These are phyloP conservation scores for Rhizopogon vulgaris DNA, from an alignment of 768 basidiomycete species.

Conservation along the genomic window DNA sequence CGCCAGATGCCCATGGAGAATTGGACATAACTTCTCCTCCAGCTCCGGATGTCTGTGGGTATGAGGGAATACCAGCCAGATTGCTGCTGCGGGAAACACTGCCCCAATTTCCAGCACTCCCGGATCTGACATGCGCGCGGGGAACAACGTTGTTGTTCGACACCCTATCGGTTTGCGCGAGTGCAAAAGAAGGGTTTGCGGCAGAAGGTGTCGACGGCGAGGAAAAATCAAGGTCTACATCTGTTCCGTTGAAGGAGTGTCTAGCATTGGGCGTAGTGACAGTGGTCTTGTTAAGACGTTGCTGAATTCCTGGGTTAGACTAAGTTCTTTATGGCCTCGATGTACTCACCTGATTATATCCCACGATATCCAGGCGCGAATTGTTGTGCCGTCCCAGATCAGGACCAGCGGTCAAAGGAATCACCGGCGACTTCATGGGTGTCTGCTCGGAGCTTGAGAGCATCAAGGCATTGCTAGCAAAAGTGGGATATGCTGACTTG, in stretches of 20 bases:
- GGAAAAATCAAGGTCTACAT: conserved; percentile 53
- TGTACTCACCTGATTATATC: conserved; percentile 56
- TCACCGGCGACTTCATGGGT: conserved; percentile 60
- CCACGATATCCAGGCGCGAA: conserved; percentile 67
- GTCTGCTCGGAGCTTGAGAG: conserved; percentile 53
- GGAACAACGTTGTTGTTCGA: conserved; percentile 25
- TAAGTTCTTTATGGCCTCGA: background rate
- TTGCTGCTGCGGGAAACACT: conserved; percentile 51
- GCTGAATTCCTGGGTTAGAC: conserved; percentile 10
- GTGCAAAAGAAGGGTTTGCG: conserved; percentile 34
- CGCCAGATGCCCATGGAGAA: conserved; percentile 55
- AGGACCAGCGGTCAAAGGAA: conserved; percentile 76
- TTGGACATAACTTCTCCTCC: conserved; percentile 41
- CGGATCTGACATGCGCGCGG: conserved; percentile 62
- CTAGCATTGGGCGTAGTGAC: conserved; percentile 47
- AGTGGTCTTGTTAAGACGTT: conserved; percentile 45
- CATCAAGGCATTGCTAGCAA: conserved; percentile 41
- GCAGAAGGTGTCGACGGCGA: conserved; percentile 50
- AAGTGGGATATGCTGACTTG: conserved; percentile 77
- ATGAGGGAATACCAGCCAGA: conserved; percentile 42
- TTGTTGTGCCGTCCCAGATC: conserved; percentile 76
- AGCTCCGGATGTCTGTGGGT: conserved; percentile 52
- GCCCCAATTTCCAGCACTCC: conserved; percentile 79
- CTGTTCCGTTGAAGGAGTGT: conserved; percentile 74
- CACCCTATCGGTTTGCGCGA: conserved; percentile 32